These are phyloP conservation scores for Geoglossum cookeanum DNA, from an alignment of 2,329 filamentous ascomycete species.

Conservation along the genomic window DNA sequence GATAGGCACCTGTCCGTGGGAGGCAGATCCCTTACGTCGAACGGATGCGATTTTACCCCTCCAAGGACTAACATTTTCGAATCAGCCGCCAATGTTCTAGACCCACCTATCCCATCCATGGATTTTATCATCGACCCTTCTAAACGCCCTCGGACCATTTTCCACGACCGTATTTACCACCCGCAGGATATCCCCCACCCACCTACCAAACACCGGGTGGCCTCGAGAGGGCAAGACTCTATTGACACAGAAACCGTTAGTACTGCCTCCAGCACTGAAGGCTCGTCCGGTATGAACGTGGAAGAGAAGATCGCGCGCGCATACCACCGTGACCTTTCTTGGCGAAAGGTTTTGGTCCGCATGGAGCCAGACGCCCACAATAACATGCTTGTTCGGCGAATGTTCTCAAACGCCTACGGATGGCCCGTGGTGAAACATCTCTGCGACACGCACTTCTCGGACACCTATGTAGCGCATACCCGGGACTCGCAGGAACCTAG, in stretches of 20 bases:
- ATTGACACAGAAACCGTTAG: slow-evolving; percentile 27
- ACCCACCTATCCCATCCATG: slow-evolving; percentile 64
- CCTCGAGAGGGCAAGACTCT: slow-evolving; percentile 16
- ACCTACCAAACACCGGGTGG: slow-evolving; percentile 28
- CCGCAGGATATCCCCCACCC: slow-evolving; percentile 81
- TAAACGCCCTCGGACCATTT: slow-evolving; percentile 71
- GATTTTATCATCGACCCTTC: slow-evolving; percentile 73
- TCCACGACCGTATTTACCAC: slow-evolving; percentile 91
- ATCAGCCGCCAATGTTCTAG: slow-evolving; percentile 79
- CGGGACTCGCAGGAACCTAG: slow-evolving; percentile 47
- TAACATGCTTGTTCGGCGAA: slow-evolving; percentile 89
- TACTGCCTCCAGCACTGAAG: neutral
- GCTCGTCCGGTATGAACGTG: slow-evolving; percentile 47
- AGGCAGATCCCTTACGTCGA: neutral
- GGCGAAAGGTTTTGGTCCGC: slow-evolving; percentile 92
- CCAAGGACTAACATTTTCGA: slow-evolving; percentile 89
- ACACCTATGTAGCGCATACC: slow-evolving; percentile 44
- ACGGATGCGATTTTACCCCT: slow-evolving; percentile 38
- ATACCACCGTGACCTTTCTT: slow-evolving; percentile 79
- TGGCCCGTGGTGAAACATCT: slow-evolving; percentile 95
- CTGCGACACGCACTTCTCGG: slow-evolving; percentile 83
- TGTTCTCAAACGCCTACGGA: slow-evolving; percentile 93
- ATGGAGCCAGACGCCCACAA: slow-evolving; percentile 96
- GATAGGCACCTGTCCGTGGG: neutral
- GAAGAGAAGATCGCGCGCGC: slow-evolving; percentile 96